These are phyloP conservation scores for Sporothrix pseudoabietina DNA, from an alignment of 2,329 filamentous ascomycete genomes.

Conservation along the genomic window DNA sequence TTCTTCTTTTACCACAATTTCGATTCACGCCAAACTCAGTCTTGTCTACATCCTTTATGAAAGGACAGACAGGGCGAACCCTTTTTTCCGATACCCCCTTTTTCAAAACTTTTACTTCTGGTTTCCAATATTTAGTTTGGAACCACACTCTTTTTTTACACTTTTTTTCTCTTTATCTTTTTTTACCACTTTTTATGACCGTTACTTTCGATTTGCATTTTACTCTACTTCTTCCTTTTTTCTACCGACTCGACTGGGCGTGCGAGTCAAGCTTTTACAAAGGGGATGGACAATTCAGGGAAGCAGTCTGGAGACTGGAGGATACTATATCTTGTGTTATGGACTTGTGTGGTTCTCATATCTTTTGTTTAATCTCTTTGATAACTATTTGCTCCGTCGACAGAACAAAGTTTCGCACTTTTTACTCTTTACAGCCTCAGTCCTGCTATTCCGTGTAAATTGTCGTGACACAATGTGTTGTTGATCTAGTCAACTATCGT, in stretches of 20 bases:
- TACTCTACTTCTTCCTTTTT: neutral
- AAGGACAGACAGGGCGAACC: neutral
- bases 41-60: neutral
- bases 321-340: neutral
- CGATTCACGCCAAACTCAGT: conserved; percentile 14
- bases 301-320: neutral
- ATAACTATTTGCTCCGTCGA: neutral
- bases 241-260: conserved; percentile 27
- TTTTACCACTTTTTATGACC: neutral
- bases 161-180: neutral
- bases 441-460: neutral
- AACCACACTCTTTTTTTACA: neutral
- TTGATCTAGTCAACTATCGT: neutral
- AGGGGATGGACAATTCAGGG: neutral
- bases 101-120: conserved; percentile 8
- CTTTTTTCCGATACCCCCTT: conserved; percentile 32
- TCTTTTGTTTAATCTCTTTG: neutral
- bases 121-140: neutral
- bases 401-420: conserved; percentile 3
- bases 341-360: neutral
- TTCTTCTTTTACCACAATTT: conserved; percentile 12
- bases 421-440: neutral
- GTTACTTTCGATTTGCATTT: neutral
- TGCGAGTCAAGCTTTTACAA: conserved; percentile 17
- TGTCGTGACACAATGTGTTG: neutral